Evolutionary conservation across 306 rosid species (phyloP), one percentile per base, ranked within the genome.

Genomic region (Fagus crenata): DNA sequence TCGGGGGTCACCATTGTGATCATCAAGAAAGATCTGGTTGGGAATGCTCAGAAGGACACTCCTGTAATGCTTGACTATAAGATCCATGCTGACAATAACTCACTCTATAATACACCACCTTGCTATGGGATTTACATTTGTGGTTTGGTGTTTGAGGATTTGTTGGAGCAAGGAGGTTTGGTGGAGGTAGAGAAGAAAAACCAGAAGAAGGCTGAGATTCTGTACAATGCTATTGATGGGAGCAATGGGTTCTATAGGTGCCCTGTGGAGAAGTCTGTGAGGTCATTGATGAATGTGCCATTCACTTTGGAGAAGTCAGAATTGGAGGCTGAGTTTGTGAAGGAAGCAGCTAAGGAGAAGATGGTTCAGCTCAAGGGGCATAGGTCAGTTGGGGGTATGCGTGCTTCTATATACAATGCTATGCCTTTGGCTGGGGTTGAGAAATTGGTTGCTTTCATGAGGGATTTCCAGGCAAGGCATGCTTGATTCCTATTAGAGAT

Each of bases 361-460:
- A 95, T 95, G 99, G 82, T 95, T 64, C 97, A 95, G 87, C 99
- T 95, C 14, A 95, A 95, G 88, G 97, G 99, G 3, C 99, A 95
- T 60, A 88, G 97, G 73, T 92, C 97, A 0, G 97, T 95, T 65
- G 99, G 99, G 59, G 99, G 99, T 0, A 92, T 95, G 96, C 83
- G 97, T 70, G 99, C 99, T 72, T 95, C 99, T 0, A 95, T 95
- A 41, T 95, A 95, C 80, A 95, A 95, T 80, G 99, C 99, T 5
- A 92, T 95, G 99, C 93, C 99, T 42, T 85, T 92, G 86, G 92
- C 99, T 81, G 99, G 99, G 12, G 97, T 92, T 78, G 93, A 95
- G 73, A 95, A 89, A 84, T 83, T 95, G 89, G 96, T 95, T 33
- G 97, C 86, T 83, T 91, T 95, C 92, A 95, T 91, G 99, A 89